Evolutionary conservation across 2,329 filamentous ascomycete species (phyloP).

Genomic region (Colletotrichum endophyticum): DNA sequence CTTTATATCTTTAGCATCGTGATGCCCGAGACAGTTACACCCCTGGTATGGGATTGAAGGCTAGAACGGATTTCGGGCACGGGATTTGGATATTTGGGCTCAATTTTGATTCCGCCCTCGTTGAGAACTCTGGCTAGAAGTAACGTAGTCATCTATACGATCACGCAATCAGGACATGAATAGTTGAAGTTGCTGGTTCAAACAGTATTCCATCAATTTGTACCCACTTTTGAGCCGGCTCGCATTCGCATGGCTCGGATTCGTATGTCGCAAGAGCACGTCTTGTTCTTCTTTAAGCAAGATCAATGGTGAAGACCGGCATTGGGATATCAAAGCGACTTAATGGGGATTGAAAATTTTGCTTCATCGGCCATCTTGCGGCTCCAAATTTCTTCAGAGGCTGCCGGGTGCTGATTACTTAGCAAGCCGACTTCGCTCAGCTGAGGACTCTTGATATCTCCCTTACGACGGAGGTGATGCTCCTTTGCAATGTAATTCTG

Average conservation of each 20-base stretch:
- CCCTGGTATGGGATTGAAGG: not conserved
- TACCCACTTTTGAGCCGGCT: not conserved
- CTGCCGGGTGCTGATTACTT: not conserved
- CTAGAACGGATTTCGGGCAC: not conserved
- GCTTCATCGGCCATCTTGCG: not conserved
- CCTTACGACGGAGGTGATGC: not conserved
- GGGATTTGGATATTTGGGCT: not conserved
- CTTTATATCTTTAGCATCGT: not conserved
- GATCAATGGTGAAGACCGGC: not conserved
- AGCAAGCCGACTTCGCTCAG: not conserved
- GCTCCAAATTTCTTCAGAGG: not conserved
- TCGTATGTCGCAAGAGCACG: not conserved
- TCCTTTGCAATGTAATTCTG: fast-evolving
- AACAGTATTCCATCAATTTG: not conserved
- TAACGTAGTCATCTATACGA: not conserved
- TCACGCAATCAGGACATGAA: not conserved
- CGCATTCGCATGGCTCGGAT: not conserved
- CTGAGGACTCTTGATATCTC: not conserved
- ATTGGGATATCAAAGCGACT: not conserved
- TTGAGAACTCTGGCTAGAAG: not conserved
- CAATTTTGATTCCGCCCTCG: not conserved
- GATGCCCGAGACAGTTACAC: not conserved
- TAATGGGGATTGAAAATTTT: not conserved
- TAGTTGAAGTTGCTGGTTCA: not conserved
- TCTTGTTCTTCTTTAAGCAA: not conserved